Evolutionary conservation across 129 eudicot species (phyloP), one percentile per base, ranked within the genome.

Genomic region (Flaveria robusta): DNA sequence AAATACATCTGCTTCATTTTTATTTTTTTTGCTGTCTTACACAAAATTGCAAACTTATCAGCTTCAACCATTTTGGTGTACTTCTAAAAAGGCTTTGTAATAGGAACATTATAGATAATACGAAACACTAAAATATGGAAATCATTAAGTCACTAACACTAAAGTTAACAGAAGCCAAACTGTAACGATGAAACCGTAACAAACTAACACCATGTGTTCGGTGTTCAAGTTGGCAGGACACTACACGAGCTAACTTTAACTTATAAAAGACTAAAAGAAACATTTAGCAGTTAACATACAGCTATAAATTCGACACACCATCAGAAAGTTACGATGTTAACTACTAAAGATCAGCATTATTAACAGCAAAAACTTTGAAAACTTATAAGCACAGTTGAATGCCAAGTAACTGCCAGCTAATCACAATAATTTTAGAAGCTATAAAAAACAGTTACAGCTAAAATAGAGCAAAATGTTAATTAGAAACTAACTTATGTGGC

Each of bases 401-500:
- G 3, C 65, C 49, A 43, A 43, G 0, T 58, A 55, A 55, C 63
- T 55, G 27, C 59, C 9, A 56, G 64, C 29, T 56, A 56, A 56
- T 23, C 16, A 22, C 37, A 9, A 0, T 8, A 1, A 13, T 62
- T 29, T 63, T 29, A 63, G 45, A 14, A 62, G 27, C 67, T 31
- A 15, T 7, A 2, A 34, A 31, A 34, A 0, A 1, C 12, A 64
- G 70, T 65, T 34, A 31, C 26, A 66, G 49, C 26, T 34, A 37
- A 34, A 66, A 0, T 64, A 31, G 3, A 0, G 4, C 13, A 31
- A 5, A 64, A 15, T 64, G 23, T 8, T 15, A 13, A n/a, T 37
- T 42, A 54, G 1, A 29, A 29, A 12, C 24, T 50, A 52, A 77
- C 52, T 51, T 75, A 65, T 56, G 79, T 66, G 49, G 34, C 13